These are phyloP conservation scores for Tripterygium wilfordii DNA, from an alignment of 177 flowering plant species.

Conservation along the genomic window DNA sequence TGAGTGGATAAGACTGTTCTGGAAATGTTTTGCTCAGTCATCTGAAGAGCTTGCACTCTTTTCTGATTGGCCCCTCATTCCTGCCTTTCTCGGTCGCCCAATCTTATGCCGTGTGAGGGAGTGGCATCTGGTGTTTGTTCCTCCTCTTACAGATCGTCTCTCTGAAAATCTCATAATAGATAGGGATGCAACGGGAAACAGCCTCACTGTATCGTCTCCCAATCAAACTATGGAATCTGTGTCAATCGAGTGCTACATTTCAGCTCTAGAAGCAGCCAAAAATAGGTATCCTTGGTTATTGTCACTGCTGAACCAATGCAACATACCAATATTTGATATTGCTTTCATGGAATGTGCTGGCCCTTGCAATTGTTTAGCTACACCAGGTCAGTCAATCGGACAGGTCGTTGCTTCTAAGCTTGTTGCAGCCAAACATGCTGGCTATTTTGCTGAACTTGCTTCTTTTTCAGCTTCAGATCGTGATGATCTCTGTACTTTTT, in stretches of 20 bases:
- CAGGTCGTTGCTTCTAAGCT: slow-evolving; percentile 78
- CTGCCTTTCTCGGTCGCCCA: slow-evolving; percentile 89
- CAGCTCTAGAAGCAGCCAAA: slow-evolving; percentile 47
- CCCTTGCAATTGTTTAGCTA: slow-evolving; percentile 52
- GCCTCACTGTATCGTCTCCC: slow-evolving; percentile 12
- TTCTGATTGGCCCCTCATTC: slow-evolving; percentile 94
- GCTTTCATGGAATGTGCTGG: slow-evolving; percentile 66
- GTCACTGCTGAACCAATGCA: slow-evolving; percentile 79
- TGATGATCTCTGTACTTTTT: slow-evolving; percentile 64
- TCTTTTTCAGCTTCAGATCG: slow-evolving; percentile 46
- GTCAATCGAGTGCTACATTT: slow-evolving; percentile 27
- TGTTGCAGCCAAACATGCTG: slow-evolving; percentile 73
- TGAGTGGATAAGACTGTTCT: slow-evolving; percentile 88
- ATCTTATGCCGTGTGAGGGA: slow-evolving; percentile 86
- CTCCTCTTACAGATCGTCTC: slow-evolving; percentile 28
- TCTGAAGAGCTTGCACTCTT: slow-evolving; percentile 60
- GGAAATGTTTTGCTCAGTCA: slow-evolving; percentile 62
- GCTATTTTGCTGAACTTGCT: slow-evolving; percentile 62
- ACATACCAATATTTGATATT: slow-evolving; percentile 70
- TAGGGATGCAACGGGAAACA: slow-evolving; percentile 11
- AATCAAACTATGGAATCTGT: slow-evolving; percentile 27
- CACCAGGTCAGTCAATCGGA: slow-evolving; percentile 60
- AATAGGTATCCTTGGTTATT: slow-evolving; percentile 75
- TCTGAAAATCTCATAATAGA: slow-evolving; percentile 20
- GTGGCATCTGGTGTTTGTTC: slow-evolving; percentile 66